These are phyloP conservation scores for Candida tallmaniae DNA, from an alignment of 805 yeast genomes.

Conservation along the genomic window DNA sequence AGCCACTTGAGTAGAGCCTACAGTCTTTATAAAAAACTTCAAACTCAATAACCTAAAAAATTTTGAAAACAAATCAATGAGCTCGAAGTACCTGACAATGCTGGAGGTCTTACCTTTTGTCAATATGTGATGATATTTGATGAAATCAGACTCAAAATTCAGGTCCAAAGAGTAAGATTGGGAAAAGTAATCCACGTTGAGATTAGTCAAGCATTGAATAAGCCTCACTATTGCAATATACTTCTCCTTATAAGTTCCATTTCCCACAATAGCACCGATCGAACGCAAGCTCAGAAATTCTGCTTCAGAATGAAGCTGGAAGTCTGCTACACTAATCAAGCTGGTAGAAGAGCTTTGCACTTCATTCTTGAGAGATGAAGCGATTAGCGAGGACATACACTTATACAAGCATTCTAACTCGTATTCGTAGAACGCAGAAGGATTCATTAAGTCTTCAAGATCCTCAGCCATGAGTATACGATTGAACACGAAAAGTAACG, in stretches of 20 bases:
- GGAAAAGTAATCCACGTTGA: background rate
- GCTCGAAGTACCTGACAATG: conserved; percentile 3
- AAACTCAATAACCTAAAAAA: conserved; percentile 7
- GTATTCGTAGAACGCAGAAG: conserved; percentile 10
- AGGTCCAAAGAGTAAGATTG: conserved; percentile 2
- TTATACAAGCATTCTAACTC: conserved; percentile 12
- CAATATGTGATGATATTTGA: background rate
- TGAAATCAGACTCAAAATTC: conserved; percentile 2
- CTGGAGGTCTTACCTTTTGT: conserved; percentile 3
- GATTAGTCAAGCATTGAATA: background rate
- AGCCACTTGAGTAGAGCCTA: conserved; percentile 3
- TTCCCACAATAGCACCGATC: conserved; percentile 16
- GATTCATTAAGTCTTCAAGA: conserved; percentile 14
- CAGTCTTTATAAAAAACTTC: conserved; percentile 7
- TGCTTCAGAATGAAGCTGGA: background rate
- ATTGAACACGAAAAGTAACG: conserved; percentile 24
- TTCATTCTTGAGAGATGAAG: background rate
- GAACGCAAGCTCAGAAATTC: conserved; percentile 3
- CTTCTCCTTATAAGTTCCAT: conserved; percentile 31
- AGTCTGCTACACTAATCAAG: background rate
- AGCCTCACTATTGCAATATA: conserved; percentile 7
- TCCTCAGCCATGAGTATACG: conserved; percentile 16
- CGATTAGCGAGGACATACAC: background rate
- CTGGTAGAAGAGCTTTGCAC: background rate
- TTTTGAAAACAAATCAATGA: conserved; percentile 4